These are phyloP conservation scores for Entomortierella chlamydospora DNA, from an alignment of 192 early-diverging fungal genomes.

Conservation along the genomic window DNA sequence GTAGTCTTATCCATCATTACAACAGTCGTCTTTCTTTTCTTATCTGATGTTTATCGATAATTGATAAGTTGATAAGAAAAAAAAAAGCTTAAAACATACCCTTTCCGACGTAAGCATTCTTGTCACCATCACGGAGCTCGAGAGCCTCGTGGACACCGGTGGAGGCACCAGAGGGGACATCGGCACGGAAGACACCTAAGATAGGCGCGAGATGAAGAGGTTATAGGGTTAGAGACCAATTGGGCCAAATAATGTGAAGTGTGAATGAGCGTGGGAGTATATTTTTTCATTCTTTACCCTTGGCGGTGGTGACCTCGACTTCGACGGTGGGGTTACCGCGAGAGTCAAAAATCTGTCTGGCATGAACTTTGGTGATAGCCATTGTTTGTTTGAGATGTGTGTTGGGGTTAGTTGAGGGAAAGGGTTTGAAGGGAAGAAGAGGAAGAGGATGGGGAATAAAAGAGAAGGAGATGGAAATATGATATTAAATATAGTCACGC, in stretches of 20 bases:
- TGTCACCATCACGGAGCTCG: slow-evolving; percentile 94
- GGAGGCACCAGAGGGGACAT: slow-evolving; percentile 97
- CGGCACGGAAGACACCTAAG: slow-evolving; percentile 91
- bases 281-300: slow-evolving; percentile 78
- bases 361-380: slow-evolving; percentile 80
- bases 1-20: background rate
- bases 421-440: background rate
- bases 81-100: slow-evolving; percentile 62
- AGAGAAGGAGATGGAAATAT: background rate
- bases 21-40: background rate
- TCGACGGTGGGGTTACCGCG: slow-evolving; percentile 99
- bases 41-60: too few species aligned
- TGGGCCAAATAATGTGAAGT: background rate
- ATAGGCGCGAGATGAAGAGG: background rate
- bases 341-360: slow-evolving; percentile 99
- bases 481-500: background rate
- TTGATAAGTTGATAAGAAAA: background rate
- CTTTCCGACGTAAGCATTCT: slow-evolving; percentile 92
- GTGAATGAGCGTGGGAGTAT: background rate
- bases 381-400: slow-evolving; percentile 58
- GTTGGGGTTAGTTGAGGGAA: slow-evolving; percentile 4
- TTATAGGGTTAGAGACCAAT: background rate
- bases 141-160: slow-evolving; percentile 99
- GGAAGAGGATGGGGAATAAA: slow-evolving; percentile 1
- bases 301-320: slow-evolving; percentile 94